Percentiles rank a stretch among this genome's conserved stretches.
phyloP scores from a whole-genome alignment of 495 filamentous ascomycete species.

The Sordaria brevicollis region DNA sequence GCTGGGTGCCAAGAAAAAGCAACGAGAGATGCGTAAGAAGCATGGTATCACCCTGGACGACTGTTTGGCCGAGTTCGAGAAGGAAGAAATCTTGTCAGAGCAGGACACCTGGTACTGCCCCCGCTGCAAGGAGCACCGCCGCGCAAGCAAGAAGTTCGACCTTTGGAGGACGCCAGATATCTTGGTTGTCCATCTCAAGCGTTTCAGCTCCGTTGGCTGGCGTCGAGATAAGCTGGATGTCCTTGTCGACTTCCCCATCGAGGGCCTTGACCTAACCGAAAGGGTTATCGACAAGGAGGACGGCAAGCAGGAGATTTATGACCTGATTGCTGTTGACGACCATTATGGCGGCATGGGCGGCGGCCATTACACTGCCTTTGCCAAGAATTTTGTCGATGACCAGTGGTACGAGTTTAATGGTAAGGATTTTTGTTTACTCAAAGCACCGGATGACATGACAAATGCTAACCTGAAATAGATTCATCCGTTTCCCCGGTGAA shows the following conservation, averaged over 20 bases:
- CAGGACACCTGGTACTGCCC: constrained; percentile 96
- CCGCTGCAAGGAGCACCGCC: constrained; percentile 83
- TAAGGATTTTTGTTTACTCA: constrained; percentile 32
- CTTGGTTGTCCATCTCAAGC: constrained; percentile 81
- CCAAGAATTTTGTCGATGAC: constrained; percentile 78
- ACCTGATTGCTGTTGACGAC: constrained; percentile 89
- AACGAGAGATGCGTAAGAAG: constrained; percentile 52
- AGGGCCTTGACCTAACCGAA: constrained; percentile 69
- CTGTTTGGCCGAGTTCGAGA: constrained; percentile 88
- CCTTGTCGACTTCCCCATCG: constrained; percentile 83
- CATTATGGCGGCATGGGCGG: constrained; percentile 87
- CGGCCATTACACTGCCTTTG: constrained; percentile 90
- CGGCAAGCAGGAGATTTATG: constrained; percentile 74
- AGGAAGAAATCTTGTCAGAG: constrained; percentile 82
- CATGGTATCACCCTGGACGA: constrained; percentile 76
- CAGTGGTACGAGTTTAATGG: constrained; percentile 95
- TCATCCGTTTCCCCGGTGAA: constrained; percentile 47
- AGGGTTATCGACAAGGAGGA: constrained; percentile 68
- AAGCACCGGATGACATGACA: not conserved
- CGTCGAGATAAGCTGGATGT: constrained; percentile 84
- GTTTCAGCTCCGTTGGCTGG: constrained; percentile 70
- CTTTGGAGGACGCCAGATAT: constrained; percentile 95
- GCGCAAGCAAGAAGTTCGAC: constrained; percentile 91
- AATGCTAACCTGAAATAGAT: constrained; percentile 41
- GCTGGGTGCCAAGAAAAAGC: constrained; percentile 47